Conservation (phyloP, 768 basidiomycete species). For the Pholiota microspora region DNA sequence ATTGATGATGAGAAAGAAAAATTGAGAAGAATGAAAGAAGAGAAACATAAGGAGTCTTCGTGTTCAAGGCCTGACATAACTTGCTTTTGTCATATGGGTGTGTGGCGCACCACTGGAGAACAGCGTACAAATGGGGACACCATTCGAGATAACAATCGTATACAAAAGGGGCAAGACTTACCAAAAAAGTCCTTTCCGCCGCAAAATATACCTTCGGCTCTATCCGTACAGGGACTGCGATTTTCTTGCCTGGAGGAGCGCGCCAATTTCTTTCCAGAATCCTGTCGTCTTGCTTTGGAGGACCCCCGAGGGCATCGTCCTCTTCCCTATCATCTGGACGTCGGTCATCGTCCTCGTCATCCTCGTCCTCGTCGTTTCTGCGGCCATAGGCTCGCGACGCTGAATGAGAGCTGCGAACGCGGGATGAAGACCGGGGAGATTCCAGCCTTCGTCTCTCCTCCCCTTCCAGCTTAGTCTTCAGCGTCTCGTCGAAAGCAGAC, state of each 20-base stretch:
- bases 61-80: not conserved
- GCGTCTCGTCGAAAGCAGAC: conserved; percentile 78
- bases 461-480: conserved; percentile 62
- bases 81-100: not conserved
- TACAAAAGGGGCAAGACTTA: conserved; percentile 37
- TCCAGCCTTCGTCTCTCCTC: conserved; percentile 25
- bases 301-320: conserved; percentile 29
- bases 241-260: conserved; percentile 85
- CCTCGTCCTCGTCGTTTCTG: conserved; percentile 16
- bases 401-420: not conserved
- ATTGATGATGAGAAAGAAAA: not conserved
- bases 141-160: not conserved
- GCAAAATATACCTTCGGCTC: conserved; percentile 99
- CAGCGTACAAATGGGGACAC: not conserved
- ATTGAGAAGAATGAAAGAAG: not conserved
- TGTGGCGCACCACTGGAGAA: not conserved
- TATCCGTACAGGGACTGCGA: conserved; percentile 91
- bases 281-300: conserved; percentile 38
- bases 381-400: conserved; percentile 9
- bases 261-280: conserved; percentile 65
- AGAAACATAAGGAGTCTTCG: not conserved
- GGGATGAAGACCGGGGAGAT: conserved; percentile 8
- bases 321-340: conserved; percentile 39
- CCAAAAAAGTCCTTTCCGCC: conserved; percentile 90
- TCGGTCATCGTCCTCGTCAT: conserved; percentile 26